Evolutionary conservation across 805 yeast species (phyloP), one percentile per base, ranked within the genome.

Genomic region (Monosporozyma siamensis): DNA sequence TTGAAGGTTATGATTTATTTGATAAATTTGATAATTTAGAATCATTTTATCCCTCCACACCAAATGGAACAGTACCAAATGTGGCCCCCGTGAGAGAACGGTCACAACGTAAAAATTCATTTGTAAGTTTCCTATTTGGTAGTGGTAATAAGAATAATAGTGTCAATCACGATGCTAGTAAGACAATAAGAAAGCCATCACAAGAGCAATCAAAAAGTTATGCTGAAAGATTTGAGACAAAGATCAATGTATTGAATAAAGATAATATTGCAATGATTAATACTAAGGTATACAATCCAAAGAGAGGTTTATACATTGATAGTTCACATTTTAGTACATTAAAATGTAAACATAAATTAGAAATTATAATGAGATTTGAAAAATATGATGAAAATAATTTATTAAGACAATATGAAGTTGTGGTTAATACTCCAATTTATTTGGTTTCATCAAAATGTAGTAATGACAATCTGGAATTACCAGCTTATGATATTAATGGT

Each of bases 351-450:
- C 94, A 83, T 58, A 66, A 88, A 39, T 59, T 83, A 39, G 92
- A 83, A 56, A 71, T 83, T 4, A 77, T 82, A 51, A 71, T 83
- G 44, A 66, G 92, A 44, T 75, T 83, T 22, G 75, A 84, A 10
- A 77, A 73, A 50, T 77, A 77, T 1, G 82, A 79, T 45, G 56
- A 61, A 4, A 25, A 34, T 10, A 48, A 51, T 4, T 74, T 73
- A 47, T 61, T 77, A 64, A 87, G 81, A 52, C 89, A 83, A 57
- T 83, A 79, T 53, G 94, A 83, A 51, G 89, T 83, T 17, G 75
- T 83, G 35, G 82, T 83, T 31, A 92, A 83, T 55, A 82, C 90
- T 0, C 92, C 92, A 0, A 68, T 83, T 29, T 69, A 73, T 24
- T 56, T 77, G 15, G 63, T 75, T n/a, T 72, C 78, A 10, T 65